Evolutionary conservation across 345 rosid species (phyloP).

Genomic region (Microthlaspi erraticum): DNA sequence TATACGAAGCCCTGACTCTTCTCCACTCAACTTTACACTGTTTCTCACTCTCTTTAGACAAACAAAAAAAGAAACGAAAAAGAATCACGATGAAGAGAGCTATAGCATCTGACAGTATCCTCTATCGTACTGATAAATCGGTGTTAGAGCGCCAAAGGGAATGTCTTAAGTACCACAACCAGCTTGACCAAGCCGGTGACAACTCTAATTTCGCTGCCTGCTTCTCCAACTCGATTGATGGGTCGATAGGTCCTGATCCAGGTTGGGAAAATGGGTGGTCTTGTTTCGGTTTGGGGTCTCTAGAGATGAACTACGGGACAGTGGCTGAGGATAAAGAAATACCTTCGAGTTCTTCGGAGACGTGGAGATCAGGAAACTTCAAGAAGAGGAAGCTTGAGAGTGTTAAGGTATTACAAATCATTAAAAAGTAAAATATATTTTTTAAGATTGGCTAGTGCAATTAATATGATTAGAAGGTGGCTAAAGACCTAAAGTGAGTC

Average conservation of each 20-base stretch:
- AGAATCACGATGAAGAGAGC: neutral
- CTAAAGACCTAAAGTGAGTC: neutral
- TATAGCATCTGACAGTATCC: neutral
- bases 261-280: neutral
- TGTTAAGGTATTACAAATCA: neutral
- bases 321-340: neutral
- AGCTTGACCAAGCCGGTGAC: neutral
- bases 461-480: neutral
- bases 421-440: no score
- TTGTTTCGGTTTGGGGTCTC: neutral
- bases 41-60: neutral
- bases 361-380: neutral
- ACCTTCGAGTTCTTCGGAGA: neutral
- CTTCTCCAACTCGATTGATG: neutral
- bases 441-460: neutral
- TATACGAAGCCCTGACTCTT: conserved; percentile 2
- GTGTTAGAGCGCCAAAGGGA: neutral
- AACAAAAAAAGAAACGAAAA: neutral
- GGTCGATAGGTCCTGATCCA: neutral
- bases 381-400: conserved; percentile 2
- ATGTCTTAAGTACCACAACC: neutral
- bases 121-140: neutral
- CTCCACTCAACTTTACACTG: conserved; percentile 17
- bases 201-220: neutral
- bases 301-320: neutral